Base-by-base conservation (phyloP, 148 eudicot genomes). In the Rhododendron simsii region DNA sequence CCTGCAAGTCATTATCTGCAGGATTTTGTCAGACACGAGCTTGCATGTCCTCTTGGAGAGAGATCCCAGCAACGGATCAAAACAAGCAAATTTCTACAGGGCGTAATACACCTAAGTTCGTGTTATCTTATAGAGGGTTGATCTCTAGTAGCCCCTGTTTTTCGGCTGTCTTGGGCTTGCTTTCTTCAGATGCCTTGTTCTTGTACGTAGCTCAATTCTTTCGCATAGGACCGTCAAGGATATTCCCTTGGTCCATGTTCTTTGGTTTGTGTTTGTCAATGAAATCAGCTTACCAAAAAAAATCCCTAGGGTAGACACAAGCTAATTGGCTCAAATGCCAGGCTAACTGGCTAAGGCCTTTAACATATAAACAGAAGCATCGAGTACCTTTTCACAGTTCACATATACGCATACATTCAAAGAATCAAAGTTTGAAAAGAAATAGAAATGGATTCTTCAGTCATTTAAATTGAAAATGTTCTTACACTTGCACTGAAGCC, bases 381-480 rank as follows among this genome's bases (percentile, higher is more conserved):
- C 57, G 4, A 47, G 47, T 47, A 21, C n/a, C 51, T n/a, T 21
- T 78, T 23, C 4, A 26, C 1, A 51, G 21, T 5, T 18, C 35
- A 47, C 4, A 63, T 11, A 71, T 30, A 30, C 14, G 76, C 76
- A 39, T 3, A 82, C 7, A 20, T 1, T 16, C 39, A 11, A 51
- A 75, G 18, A 75, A 75, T 18, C n/a, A 7, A 37, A 74, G 3
- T 74, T 74, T 74, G 21, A 13, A 35, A 73, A 13, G 77, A 73
- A 73, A 3, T 26, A 30, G 18, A 15, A 18, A 15, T 39, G 12
- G 28, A 84, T 67, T 28, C 7, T 30, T 35, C 8, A 26, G 45
- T 57, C 67, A 33, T 81, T 81, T 55, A 82, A 83, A 45, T 51
- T 77, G 80, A 51, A 55, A 83, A 76, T 30, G 33, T 33, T 83